Evolutionary conservation across 805 yeast genomes (phyloP).

Genomic region (Yamadazyma nakazawae): DNA sequence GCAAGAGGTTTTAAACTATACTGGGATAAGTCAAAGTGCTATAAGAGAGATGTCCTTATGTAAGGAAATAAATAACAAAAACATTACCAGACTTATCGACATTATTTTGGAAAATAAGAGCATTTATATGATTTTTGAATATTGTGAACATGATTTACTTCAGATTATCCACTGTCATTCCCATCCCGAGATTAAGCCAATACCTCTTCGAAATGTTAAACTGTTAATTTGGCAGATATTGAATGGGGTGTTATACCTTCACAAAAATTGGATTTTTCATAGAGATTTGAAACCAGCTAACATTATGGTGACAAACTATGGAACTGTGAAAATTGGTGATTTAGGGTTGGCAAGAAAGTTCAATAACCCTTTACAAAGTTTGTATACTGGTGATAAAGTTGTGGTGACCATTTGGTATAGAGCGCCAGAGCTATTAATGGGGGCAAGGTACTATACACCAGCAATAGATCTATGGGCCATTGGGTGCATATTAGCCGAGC

Average conservation of each 20-base stretch:
- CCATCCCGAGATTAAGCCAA: slow-evolving; percentile 77
- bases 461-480: slow-evolving; percentile 95
- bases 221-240: slow-evolving; percentile 89
- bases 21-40: slow-evolving; percentile 95
- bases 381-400: slow-evolving; percentile 90
- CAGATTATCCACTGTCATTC: slow-evolving; percentile 94
- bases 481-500: slow-evolving; percentile 91
- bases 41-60: slow-evolving; percentile 95
- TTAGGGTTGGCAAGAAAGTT: slow-evolving; percentile 87
- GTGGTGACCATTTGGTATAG: slow-evolving; percentile 97
- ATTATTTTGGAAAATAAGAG: slow-evolving; percentile 83
- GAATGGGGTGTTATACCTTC: slow-evolving; percentile 86
- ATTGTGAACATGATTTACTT: slow-evolving; percentile 90
- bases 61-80: slow-evolving; percentile 76
- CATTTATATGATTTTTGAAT: slow-evolving; percentile 93
- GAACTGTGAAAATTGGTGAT: slow-evolving; percentile 94
- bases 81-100: slow-evolving; percentile 76
- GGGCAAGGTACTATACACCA: slow-evolving; percentile 42
- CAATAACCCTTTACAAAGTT: slow-evolving; percentile 79
- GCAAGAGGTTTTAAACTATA: slow-evolving; percentile 82
- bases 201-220: slow-evolving; percentile 76
- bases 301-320: slow-evolving; percentile 88
- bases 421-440: slow-evolving; percentile 60
- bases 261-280: slow-evolving; percentile 94
- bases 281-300: slow-evolving; percentile 97